Evolutionary conservation across 106 monocot genomes (phyloP), one percentile per base, ranked within the genome.

Genomic region (Allium fistulosum): DNA sequence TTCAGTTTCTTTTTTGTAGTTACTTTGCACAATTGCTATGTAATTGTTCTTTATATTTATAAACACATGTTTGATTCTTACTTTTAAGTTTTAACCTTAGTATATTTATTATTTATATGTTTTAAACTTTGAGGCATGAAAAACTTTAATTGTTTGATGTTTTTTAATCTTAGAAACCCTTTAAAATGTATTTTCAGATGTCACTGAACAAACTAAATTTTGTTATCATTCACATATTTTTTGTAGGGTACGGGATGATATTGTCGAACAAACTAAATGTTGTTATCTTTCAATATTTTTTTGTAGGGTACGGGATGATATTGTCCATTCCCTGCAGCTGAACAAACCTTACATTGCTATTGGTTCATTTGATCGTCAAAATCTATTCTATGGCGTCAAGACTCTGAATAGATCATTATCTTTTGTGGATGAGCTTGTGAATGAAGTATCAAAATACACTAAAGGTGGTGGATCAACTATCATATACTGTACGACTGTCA

Each of bases 311-410:
- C 88, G 74, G 14, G 64, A 71, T 53, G 99, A 99, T 70, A 87
- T 99, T 75, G 53, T 85, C 58, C 67, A 52, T 61, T 99, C 99
- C 53, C 74, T 99, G 79, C 75, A 79, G 69, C 68, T 99, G 78
- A 79, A 68, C 27, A 80, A 78, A 9, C 79, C 99, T 66, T 89
- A 83, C 66, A 77, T 93, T 71, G 80, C 83, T 71, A 69, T 90
- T 66, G 99, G 99, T 58, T 99, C 99, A 70, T 99, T 99, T 78
- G 93, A 99, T 72, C 99, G 99, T 15, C 57, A 73, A 53, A 99
- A 99, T 65, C 77, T 99, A 68, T 99, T 99, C 59, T 99, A 99
- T 79, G 92, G 89, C 62, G 92, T 93, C 37, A 99, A 99, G 68
- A 75, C 67, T 49, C 85, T 79, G 65, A 85, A 46, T 62, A 80